Evolutionary conservation across 2,329 filamentous ascomycete genomes (phyloP).

Genomic region (Teratosphaeria viscida): DNA sequence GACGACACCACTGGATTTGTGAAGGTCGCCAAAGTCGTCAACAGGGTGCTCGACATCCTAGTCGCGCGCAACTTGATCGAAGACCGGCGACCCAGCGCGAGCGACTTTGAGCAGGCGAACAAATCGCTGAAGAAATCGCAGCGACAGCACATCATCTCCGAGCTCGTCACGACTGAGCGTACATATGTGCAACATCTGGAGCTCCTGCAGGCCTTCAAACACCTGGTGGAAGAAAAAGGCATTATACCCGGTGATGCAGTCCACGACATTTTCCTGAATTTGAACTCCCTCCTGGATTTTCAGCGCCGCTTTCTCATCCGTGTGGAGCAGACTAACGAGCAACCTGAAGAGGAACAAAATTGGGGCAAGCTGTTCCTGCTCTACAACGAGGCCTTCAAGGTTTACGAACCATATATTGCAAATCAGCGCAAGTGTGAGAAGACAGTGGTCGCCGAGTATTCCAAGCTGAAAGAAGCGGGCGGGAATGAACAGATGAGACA

Average conservation of each 20-base stretch:
- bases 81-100: conserved; percentile 45
- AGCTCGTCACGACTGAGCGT: conserved; percentile 87
- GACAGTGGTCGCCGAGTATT: conserved; percentile 73
- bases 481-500: conserved; percentile 51
- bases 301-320: conserved; percentile 90
- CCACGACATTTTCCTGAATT: conserved; percentile 92
- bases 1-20: conserved; percentile 96
- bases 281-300: conserved; percentile 90
- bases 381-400: conserved; percentile 78
- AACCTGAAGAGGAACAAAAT: conserved; percentile 64
- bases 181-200: conserved; percentile 98
- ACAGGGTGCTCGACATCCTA: conserved; percentile 78
- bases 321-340: conserved; percentile 87
- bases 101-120: conserved; percentile 40
- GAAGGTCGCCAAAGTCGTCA: conserved; percentile 90
- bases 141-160: conserved; percentile 81
- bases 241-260: conserved; percentile 80
- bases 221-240: conserved; percentile 75
- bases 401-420: conserved; percentile 94
- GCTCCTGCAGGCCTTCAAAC: conserved; percentile 85
- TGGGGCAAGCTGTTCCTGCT: conserved; percentile 89
- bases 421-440: conserved; percentile 88
- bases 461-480: conserved; percentile 68
- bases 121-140: conserved; percentile 48
- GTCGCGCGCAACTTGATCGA: conserved; percentile 64